Base-by-base conservation (phyloP, 2,329 filamentous ascomycete species). In the Fusarium avenaceum region DNA sequence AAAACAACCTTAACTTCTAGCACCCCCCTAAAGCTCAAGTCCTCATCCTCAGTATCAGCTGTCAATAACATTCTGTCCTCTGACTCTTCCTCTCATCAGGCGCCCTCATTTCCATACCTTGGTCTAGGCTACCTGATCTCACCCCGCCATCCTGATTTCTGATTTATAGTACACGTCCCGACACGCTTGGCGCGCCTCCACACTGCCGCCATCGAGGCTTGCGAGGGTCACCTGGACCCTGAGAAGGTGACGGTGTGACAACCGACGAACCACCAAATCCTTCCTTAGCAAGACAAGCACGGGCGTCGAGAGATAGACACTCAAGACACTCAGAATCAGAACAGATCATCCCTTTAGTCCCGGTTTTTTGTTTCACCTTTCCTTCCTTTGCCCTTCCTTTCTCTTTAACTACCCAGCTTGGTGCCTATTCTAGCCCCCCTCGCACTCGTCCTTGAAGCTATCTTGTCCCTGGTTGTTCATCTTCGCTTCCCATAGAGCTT, bases 181-280 rank as follows among this genome's bases (percentile, higher is more conserved):
- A 61, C 57, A 69, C 62, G 42, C 68, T 71, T 71, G 68, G 68
- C 57, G 52, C 54, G 48, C 65, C 60, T 65, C 53, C 56, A 57
- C 61, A 33, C 63, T 42, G 28, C 28, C 51, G 35, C 55, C 52
- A 57, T 52, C 13, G 30, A 33, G n/a, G 35, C 35, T 38, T 38
- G 17, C 44, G 39, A 58, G 57, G 62, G 65, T 71, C 68, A 71
- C 68, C 68, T 71, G 67, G 63, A 63, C 67, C 67, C 67, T 69
- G 63, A 47, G 39, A 69, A 50, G 56, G 65, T 69, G 65, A 69
- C 66, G 65, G 66, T 69, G 65, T 68, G 61, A 61, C 65, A 69
- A 48, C 50, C 44, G 49, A 68, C 65, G 65, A 69, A 57, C 65
- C 48, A 69, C 50, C 61, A 50, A 66, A 32, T 26, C 51, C 35